A percentile compares a stretch with the other conserved stretches of the same genome.
phyloP scores from a whole-genome alignment of 75 land plant species.

The Picea sitchensis region DNA sequence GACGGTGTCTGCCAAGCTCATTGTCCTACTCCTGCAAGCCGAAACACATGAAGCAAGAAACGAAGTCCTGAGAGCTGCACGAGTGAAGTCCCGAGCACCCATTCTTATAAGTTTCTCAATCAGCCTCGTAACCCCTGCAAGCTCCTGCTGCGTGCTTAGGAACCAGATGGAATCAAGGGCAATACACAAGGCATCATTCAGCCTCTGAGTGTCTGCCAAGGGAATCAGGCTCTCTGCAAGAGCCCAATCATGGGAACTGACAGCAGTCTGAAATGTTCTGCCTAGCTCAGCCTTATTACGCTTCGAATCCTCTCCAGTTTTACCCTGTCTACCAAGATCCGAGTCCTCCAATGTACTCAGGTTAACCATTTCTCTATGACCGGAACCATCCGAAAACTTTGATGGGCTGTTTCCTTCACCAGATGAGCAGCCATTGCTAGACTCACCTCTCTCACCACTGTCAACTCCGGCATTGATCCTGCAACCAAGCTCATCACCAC shows the following conservation, averaged over 20 bases:
- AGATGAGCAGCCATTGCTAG: conserved; percentile 4
- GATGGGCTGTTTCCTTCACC: not conserved
- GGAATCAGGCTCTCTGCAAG: conserved; percentile 75
- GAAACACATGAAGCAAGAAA: conserved; percentile 98
- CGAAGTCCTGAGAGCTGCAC: conserved; percentile 89
- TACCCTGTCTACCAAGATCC: conserved; percentile 9
- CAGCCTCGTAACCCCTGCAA: conserved; percentile 62
- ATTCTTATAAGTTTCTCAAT: conserved; percentile 66
- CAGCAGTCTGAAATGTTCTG: conserved; percentile 73
- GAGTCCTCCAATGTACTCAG: conserved; percentile 6
- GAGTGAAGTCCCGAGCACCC: conserved; percentile 87
- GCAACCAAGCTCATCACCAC: not conserved
- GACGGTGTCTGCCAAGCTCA: conserved; percentile 87
- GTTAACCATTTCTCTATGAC: conserved; percentile 5
- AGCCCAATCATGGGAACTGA: conserved; percentile 83
- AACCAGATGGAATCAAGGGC: conserved; percentile 95
- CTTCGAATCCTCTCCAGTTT: conserved; percentile 33
- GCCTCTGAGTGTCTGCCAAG: conserved; percentile 65
- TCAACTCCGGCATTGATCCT: not conserved
- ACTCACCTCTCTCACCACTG: conserved; percentile 5
- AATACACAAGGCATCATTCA: conserved; percentile 92
- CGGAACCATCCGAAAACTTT: too few species aligned
- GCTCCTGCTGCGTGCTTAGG: conserved; percentile 56
- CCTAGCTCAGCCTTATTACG: conserved; percentile 68
- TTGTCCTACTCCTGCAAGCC: conserved; percentile 85